These are phyloP conservation scores for Cercospora sesami DNA, from an alignment of 2,329 filamentous ascomycete genomes.

Conservation along the genomic window DNA sequence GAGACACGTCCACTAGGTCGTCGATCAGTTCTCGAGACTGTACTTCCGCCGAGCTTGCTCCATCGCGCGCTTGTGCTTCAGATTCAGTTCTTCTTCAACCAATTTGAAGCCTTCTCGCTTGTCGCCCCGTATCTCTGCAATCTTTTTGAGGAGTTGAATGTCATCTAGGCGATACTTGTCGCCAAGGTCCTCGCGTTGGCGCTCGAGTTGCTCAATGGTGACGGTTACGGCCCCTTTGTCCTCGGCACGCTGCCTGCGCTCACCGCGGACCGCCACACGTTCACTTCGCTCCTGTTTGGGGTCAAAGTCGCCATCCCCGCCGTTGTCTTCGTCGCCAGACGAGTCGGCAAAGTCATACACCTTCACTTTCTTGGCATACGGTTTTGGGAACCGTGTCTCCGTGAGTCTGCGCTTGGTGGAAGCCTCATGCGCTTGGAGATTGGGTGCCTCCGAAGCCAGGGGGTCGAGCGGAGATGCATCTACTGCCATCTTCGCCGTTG, in stretches of 20 bases:
- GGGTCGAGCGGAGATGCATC: not conserved
- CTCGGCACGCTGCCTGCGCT: constrained; percentile 1
- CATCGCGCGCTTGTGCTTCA: constrained; percentile 13
- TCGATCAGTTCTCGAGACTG: not conserved
- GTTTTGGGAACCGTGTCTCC: not conserved
- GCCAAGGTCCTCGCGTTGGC: constrained; percentile 5
- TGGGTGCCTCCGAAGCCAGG: not conserved
- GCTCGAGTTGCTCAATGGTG: constrained; percentile 6
- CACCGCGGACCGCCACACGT: not conserved
- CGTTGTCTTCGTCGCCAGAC: not conserved
- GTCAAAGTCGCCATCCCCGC: constrained; percentile 7
- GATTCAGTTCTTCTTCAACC: constrained; percentile 10
- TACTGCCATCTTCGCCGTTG: not conserved
- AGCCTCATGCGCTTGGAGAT: not conserved
- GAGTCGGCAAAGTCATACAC: not conserved
- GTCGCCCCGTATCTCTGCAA: constrained; percentile 9
- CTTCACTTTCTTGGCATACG: not conserved
- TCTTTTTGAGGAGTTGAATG: constrained; percentile 15
- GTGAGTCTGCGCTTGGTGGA: not conserved
- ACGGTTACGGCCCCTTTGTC: not conserved
- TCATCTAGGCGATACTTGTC: constrained; percentile 11
- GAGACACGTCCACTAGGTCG: not conserved
- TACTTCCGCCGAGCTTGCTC: constrained; percentile 9
- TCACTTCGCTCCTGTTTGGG: not conserved
- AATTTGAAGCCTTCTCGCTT: not conserved